Conservation (phyloP, 1,284 basidiomycete species). For the Puccinia coronata region DNA sequence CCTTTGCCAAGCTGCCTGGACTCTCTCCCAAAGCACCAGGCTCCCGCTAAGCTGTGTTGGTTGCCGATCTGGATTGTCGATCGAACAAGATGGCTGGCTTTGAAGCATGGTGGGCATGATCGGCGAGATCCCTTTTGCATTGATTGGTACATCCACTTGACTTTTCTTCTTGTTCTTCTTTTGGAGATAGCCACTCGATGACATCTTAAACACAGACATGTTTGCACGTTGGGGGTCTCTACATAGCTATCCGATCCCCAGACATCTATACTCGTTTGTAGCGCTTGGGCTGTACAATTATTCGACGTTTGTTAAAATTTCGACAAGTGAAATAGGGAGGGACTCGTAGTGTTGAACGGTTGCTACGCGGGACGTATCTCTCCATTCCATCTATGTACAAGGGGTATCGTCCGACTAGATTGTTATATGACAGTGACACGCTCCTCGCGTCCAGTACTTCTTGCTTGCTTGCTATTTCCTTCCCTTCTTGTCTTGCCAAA, state of each 20-base stretch:
- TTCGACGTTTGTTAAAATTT: background rate
- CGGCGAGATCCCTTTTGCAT: background rate
- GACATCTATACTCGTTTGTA: background rate
- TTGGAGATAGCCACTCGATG: background rate
- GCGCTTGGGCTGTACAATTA: background rate
- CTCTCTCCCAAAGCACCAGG: slow-evolving; percentile 14
- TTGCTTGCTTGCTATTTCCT: background rate
- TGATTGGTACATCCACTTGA: too few species aligned
- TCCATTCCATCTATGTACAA: background rate
- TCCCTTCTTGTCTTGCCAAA: background rate
- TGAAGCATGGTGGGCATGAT: background rate
- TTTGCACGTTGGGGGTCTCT: background rate
- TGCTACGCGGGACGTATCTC: background rate
- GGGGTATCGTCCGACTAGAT: background rate
- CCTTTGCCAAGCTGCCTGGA: slow-evolving; percentile 37
- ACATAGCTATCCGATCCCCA: background rate
- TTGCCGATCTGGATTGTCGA: background rate
- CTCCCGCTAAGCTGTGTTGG: background rate
- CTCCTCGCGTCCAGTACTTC: background rate
- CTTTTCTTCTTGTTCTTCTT: too few species aligned
- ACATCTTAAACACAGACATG: background rate
- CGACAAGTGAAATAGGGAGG: background rate
- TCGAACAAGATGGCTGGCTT: background rate
- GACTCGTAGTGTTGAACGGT: background rate
- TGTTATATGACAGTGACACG: background rate